Conservation (phyloP, 441 rosid genomes). For the Arabidopsis lyrata region DNA sequence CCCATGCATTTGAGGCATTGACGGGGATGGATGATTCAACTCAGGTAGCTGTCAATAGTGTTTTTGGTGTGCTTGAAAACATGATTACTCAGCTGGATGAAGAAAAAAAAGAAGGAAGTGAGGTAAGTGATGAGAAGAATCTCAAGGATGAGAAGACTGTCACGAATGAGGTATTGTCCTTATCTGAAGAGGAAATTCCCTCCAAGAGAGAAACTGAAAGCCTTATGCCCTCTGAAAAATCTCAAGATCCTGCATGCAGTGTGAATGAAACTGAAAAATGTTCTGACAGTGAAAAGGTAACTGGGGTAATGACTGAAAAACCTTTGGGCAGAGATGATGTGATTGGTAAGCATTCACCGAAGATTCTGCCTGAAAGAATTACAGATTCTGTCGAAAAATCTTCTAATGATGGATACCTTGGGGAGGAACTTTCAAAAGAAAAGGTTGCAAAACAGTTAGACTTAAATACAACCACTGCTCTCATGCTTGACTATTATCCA, state of each 20-base stretch:
- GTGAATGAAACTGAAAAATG: constrained; percentile 24
- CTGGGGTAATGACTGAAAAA: constrained; percentile 32
- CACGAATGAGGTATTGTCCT: constrained; percentile 19
- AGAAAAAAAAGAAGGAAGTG: constrained; percentile 51
- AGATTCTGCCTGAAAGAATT: constrained; percentile 49
- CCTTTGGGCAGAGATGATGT: constrained; percentile 50
- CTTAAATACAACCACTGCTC: constrained; percentile 73
- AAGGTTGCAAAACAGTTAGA: constrained; percentile 63
- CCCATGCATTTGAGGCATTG: constrained; percentile 88
- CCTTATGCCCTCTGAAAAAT: constrained; percentile 43
- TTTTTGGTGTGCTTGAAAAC: constrained; percentile 92
- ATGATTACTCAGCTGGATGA: constrained; percentile 88
- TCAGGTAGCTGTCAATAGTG: constrained; percentile 97
- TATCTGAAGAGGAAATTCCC: constrained; percentile 38
- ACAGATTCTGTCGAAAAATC: constrained; percentile 48
- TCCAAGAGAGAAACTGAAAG: constrained; percentile 38
- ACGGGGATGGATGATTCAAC: constrained; percentile 98
- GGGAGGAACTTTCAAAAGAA: constrained; percentile 59
- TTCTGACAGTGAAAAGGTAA: constrained; percentile 21
- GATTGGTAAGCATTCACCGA: constrained; percentile 50
- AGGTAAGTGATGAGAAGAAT: constrained; percentile 43
- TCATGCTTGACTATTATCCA: constrained; percentile 87
- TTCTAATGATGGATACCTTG: constrained; percentile 50
- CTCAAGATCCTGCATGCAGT: constrained; percentile 24
- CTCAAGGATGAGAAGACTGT: constrained; percentile 23